A percentile compares a stretch with the other conserved stretches of the same genome.
Evolutionary conservation across 352 stramenopile genomes (phyloP).

Genomic region (Pythium biforme): DNA sequence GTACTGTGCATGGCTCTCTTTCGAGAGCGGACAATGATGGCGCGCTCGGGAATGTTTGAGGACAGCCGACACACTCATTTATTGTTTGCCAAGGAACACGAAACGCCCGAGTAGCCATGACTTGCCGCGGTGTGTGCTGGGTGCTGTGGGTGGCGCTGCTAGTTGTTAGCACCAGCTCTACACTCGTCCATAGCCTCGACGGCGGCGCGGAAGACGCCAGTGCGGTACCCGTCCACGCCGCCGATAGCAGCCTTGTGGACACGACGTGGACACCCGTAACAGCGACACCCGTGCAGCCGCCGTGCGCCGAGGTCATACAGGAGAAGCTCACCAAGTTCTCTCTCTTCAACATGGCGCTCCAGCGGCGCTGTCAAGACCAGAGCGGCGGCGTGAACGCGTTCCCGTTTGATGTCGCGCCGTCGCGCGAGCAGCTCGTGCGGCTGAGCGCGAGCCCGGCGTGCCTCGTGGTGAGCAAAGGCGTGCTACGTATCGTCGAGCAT

Average conservation of each 20-base stretch:
- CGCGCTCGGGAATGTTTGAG: no score
- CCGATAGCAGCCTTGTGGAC: not conserved
- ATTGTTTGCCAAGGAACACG: not conserved
- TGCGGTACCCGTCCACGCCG: not conserved
- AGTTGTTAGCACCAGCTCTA: not conserved
- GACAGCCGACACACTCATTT: not conserved
- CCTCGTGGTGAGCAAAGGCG: slow-evolving; percentile 11
- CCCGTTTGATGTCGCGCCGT: slow-evolving; percentile 11
- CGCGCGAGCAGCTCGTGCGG: slow-evolving; percentile 9
- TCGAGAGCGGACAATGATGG: no score
- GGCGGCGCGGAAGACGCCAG: slow-evolving; percentile 1
- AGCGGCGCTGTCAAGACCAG: slow-evolving; percentile 12
- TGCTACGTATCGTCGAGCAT: slow-evolving; percentile 15
- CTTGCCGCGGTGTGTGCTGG: not conserved
- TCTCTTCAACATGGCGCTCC: slow-evolving; percentile 13
- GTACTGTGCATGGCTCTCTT: no score
- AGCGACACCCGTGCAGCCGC: not conserved
- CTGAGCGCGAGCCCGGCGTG: slow-evolving; percentile 13
- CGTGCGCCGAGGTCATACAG: not conserved
- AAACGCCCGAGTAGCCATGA: no score
- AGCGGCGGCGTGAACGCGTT: slow-evolving; percentile 16
- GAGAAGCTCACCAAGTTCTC: slow-evolving; percentile 15
- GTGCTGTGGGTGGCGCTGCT: not conserved
- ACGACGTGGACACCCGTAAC: slow-evolving; percentile 1
- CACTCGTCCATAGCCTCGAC: not conserved